Evolutionary conservation across 495 filamentous ascomycete genomes (phyloP), one percentile per base, ranked within the genome.

Genomic region (Aspergillus sparsus): DNA sequence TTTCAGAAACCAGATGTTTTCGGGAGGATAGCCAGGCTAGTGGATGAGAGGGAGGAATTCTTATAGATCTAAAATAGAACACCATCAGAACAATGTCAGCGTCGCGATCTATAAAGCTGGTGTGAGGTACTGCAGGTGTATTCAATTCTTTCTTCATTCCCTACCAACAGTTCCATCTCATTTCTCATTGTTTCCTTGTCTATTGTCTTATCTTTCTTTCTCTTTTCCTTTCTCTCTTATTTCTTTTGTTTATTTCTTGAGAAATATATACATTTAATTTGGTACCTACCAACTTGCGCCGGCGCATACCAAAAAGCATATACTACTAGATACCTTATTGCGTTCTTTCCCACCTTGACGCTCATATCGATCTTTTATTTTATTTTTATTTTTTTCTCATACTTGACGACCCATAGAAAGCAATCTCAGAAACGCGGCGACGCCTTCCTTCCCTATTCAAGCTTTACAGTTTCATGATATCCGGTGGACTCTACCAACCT

Each of bases 201-300:
- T 45, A 42, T 57, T 65, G 59, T 62, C 52, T 62, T 49, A 49
- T 64, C 68, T 18, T 64, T 52, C 45, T 44, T 41, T 55, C 11
- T 64, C 36, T 15, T 56, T 59, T 58, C 36, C 6, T 58, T 45
- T 65, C 21, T 27, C 32, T 56, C 39, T 39, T 58, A 41, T 53
- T n/a, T 59, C 47, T 16, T 56, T 41, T 39, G n/a, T 49, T 47
- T 36, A 33, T 13, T 58, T 34, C 53, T 37, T 21, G 13, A 3
- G 13, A 7, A 2, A 21, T 41, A 32, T 44, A n/a, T 57, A 33
- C 53, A 49, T 46, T 47, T 58, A 32, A 47, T 47, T 9, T 44
- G 31, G 6, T 13, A 31, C 21, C 39, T 21, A 31, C 37, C 16
- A 27, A 27, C 1, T 34, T 60, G 61, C 61, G 61, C 61, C 41